These are phyloP conservation scores for Rhinocladiella mackenziei DNA, from an alignment of 2,329 filamentous ascomycete genomes.

Conservation along the genomic window DNA sequence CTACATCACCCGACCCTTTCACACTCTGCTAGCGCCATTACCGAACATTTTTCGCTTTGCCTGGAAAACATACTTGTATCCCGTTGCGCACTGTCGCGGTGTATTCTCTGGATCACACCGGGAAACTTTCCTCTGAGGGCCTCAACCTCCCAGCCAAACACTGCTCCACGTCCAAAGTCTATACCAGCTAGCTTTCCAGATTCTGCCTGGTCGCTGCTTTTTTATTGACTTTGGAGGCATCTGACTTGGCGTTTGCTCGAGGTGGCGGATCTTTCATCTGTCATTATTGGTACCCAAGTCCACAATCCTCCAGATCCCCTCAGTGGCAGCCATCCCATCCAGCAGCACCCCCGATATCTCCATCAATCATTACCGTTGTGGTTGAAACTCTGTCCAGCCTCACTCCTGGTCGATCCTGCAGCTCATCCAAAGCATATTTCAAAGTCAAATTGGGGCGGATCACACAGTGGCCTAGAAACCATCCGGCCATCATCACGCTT, in stretches of 20 bases:
- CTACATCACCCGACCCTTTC: no score
- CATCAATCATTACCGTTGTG: neutral
- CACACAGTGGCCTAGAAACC: neutral
- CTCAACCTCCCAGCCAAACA: neutral
- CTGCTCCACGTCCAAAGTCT: constrained; percentile 2
- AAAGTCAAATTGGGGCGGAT: constrained; percentile 7
- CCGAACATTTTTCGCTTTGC: no score
- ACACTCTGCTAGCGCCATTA: no score
- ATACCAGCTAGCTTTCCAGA: neutral
- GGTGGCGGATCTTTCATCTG: constrained; percentile 9
- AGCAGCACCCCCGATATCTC: neutral
- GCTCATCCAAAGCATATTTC: constrained; percentile 5
- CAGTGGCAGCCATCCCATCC: no score
- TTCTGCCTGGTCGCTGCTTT: neutral
- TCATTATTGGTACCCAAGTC: no score
- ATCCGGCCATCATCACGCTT: neutral
- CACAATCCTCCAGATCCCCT: no score
- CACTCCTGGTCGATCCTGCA: neutral
- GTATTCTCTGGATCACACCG: no score
- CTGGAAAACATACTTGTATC: no score
- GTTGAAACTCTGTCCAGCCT: constrained; percentile 1
- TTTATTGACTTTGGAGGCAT: constrained; percentile 5
- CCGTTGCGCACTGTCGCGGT: no score
- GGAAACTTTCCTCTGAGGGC: neutral
- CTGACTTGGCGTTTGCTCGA: constrained; percentile 8